A percentile compares a stretch with the other conserved stretches of the same genome.
phyloP scores from a whole-genome alignment of 768 basidiomycete genomes.

The Pleurotus djamor region DNA sequence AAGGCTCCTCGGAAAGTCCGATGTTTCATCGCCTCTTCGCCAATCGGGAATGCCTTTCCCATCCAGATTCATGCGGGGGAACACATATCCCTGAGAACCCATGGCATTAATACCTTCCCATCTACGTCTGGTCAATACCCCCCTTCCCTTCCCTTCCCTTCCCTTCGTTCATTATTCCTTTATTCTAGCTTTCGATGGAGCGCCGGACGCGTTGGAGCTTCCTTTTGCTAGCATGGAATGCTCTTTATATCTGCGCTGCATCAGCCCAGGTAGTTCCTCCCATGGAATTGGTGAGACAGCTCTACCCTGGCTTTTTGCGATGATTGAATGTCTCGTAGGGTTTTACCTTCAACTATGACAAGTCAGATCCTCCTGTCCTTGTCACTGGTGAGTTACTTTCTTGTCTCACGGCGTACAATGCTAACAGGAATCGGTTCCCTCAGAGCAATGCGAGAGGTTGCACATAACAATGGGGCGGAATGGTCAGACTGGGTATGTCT shows the following conservation, averaged over 20 bases:
- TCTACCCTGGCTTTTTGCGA: neutral
- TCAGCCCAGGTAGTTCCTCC: neutral
- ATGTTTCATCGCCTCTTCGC: too few species aligned
- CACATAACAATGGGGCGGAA: neutral
- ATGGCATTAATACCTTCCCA: too few species aligned
- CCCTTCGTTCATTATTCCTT: neutral
- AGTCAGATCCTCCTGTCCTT: neutral
- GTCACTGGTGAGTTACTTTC: neutral
- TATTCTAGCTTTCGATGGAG: neutral
- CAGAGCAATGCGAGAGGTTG: constrained; percentile 5
- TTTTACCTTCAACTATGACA: neutral
- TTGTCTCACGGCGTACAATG: neutral
- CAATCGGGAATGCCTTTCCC: too few species aligned
- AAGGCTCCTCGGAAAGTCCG: too few species aligned
- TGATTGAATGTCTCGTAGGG: neutral
- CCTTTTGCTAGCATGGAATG: neutral
- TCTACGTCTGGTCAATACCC: neutral
- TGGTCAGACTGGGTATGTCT: neutral
- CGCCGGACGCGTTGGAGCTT: constrained; percentile 3
- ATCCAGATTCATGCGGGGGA: too few species aligned
- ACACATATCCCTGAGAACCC: too few species aligned
- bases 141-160: neutral
- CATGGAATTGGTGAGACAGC: neutral
- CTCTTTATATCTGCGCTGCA: neutral
- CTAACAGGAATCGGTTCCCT: neutral